A percentile compares a stretch with the other conserved stretches of the same genome.
Conservation (phyloP, 805 yeast species). For the Myxozyma melibiosi region DNA sequence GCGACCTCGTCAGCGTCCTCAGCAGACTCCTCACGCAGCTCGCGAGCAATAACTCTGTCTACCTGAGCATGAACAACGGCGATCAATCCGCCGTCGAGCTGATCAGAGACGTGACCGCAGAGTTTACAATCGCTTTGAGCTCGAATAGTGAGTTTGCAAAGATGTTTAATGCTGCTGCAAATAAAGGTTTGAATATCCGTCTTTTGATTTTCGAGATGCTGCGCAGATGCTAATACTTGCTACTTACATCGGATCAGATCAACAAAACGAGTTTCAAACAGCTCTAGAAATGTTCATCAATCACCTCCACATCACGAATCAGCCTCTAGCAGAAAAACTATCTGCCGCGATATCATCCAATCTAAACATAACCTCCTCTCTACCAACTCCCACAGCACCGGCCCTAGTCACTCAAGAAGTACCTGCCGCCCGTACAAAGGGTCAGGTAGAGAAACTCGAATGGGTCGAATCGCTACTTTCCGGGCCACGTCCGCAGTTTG, state of each 20-base stretch:
- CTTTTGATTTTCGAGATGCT: background rate
- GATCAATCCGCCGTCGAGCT: too few relatives aligned
- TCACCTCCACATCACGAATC: constrained; percentile 14
- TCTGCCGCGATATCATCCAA: background rate
- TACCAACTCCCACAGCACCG: background rate
- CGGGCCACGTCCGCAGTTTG: constrained; percentile 18
- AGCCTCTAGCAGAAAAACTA: constrained; percentile 11
- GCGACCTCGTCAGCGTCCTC: background rate
- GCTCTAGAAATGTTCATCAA: constrained; percentile 2
- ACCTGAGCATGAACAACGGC: constrained; percentile 1
- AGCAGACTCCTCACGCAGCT: background rate
- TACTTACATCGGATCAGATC: too few relatives aligned
- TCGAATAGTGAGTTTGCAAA: background rate
- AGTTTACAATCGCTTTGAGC: constrained; percentile 6
- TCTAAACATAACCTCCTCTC: background rate
- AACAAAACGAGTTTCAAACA: background rate
- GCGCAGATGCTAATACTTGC: too few relatives aligned
- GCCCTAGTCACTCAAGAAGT: background rate
- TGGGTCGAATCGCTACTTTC: constrained; percentile 23
- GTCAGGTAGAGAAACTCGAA: background rate
- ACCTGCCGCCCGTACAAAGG: background rate
- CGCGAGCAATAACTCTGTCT: background rate
- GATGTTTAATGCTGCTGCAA: background rate
- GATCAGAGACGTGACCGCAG: constrained; percentile 13
- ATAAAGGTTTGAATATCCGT: background rate